Evolutionary conservation across 2,329 filamentous ascomycete species (phyloP).

Genomic region (Phialophora chinensis): DNA sequence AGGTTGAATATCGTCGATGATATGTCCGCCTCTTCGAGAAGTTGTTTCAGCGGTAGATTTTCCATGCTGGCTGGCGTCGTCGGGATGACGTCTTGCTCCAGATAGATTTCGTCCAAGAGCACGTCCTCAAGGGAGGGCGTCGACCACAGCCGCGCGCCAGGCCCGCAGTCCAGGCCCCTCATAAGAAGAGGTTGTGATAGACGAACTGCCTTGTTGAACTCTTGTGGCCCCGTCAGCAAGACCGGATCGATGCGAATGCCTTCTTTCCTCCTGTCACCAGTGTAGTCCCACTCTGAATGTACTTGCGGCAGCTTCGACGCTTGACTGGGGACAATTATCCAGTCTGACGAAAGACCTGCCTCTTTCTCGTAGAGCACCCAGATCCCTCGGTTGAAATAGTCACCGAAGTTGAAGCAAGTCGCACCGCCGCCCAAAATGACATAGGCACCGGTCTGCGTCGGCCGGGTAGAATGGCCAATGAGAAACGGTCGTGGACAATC

Average conservation of each 20-base stretch:
- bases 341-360: conserved; percentile 41
- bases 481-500: conserved; percentile 67
- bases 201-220: conserved; percentile 16
- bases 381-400: conserved; percentile 74
- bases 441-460: conserved; percentile 57
- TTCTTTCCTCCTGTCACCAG: conserved; percentile 8
- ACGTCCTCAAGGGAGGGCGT: conserved; percentile 40
- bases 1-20: conserved; percentile 3
- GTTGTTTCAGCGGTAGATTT: neutral
- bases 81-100: neutral
- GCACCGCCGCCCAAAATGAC: conserved; percentile 78
- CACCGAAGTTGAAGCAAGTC: conserved; percentile 89
- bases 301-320: conserved; percentile 13
- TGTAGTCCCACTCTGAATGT: conserved; percentile 17
- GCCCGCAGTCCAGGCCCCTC: conserved; percentile 68
- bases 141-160: conserved; percentile 74
- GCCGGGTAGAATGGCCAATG: conserved; percentile 67
- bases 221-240: neutral
- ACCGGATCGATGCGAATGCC: conserved; percentile 12
- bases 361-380: conserved; percentile 53
- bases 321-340: conserved; percentile 42
- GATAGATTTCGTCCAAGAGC: conserved; percentile 1
- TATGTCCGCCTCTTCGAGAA: neutral
- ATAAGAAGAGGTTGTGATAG: conserved; percentile 47
- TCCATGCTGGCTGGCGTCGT: neutral